phyloP scores from a whole-genome alignment of 306 rosid species.

The Psophocarpus tetragonolobus region DNA sequence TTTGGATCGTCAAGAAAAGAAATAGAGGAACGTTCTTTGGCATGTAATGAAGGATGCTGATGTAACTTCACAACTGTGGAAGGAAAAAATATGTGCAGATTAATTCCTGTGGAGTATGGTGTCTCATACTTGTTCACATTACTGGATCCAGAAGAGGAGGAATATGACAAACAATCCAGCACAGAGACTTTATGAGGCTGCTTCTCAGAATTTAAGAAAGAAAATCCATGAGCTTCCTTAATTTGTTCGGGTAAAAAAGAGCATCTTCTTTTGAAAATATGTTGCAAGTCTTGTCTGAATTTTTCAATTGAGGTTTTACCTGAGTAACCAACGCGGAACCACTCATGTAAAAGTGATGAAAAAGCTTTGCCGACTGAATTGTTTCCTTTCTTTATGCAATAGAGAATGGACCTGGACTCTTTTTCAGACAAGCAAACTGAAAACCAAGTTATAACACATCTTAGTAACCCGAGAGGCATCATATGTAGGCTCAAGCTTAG shows the following conservation, averaged over 20 bases:
- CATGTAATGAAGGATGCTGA: slow-evolving; percentile 46
- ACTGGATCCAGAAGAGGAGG: slow-evolving; percentile 48
- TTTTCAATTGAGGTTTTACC: slow-evolving; percentile 75
- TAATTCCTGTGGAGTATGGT: slow-evolving; percentile 67
- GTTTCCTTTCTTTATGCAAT: slow-evolving; percentile 48
- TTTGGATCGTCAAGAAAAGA: slow-evolving; percentile 59
- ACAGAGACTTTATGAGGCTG: slow-evolving; percentile 40
- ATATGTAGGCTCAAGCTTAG: slow-evolving; percentile 69
- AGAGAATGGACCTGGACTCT: slow-evolving; percentile 62
- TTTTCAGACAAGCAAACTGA: slow-evolving; percentile 73
- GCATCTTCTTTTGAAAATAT: slow-evolving; percentile 64
- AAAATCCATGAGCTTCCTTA: slow-evolving; percentile 52
- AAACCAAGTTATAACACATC: slow-evolving; percentile 80
- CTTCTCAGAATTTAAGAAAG: slow-evolving; percentile 45
- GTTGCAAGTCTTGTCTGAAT: slow-evolving; percentile 65
- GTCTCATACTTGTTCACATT: slow-evolving; percentile 49
- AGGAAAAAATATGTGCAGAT: slow-evolving; percentile 69
- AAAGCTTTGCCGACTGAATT: slow-evolving; percentile 51
- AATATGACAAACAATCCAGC: slow-evolving; percentile 39
- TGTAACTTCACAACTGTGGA: slow-evolving; percentile 48
- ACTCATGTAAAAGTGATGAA: slow-evolving; percentile 67
- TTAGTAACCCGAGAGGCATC: slow-evolving; percentile 93
- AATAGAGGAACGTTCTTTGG: slow-evolving; percentile 34
- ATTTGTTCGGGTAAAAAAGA: slow-evolving; percentile 48
- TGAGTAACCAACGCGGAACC: slow-evolving; percentile 81